Evolutionary conservation across 2,329 filamentous ascomycete species (phyloP).

Genomic region (Nemania sp.): DNA sequence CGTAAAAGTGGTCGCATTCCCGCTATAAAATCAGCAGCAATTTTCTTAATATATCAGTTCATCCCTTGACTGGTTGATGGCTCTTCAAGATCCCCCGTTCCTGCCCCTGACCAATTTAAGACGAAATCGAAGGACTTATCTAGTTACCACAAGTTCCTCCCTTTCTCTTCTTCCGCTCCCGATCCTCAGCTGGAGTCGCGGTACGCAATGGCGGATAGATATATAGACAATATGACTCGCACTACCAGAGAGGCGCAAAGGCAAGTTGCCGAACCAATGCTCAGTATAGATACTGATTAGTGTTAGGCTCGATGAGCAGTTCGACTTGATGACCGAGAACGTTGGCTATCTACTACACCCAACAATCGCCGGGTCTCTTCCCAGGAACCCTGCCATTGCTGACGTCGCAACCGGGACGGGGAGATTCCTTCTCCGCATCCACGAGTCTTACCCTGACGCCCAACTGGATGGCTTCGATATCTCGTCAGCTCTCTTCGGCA

Average conservation of each 20-base stretch:
- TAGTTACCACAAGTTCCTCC: too few relatives aligned
- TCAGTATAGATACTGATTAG: background rate
- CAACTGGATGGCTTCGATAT: constrained; percentile 1
- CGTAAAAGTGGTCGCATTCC: too few relatives aligned
- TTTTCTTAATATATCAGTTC: too few relatives aligned
- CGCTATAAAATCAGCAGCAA: too few relatives aligned
- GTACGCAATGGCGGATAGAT: background rate
- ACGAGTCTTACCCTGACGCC: background rate
- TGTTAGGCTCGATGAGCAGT: background rate
- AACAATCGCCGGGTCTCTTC: background rate
- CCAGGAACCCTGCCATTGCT: background rate
- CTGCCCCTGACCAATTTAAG: too few relatives aligned
- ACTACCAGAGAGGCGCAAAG: background rate
- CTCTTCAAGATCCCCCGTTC: too few relatives aligned
- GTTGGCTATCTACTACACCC: constrained; percentile 3
- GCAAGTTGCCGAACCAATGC: background rate
- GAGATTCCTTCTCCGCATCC: background rate
- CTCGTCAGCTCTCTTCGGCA: background rate
- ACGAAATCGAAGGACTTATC: too few relatives aligned
- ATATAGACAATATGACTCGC: background rate
- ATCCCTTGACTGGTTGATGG: too few relatives aligned
- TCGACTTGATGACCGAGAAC: background rate
- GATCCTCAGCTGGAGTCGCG: too few relatives aligned
- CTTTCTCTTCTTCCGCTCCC: too few relatives aligned
- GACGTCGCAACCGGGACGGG: background rate